phyloP scores from a whole-genome alignment of 23 red algal genomes.

The Gracilaria caudata region DNA sequence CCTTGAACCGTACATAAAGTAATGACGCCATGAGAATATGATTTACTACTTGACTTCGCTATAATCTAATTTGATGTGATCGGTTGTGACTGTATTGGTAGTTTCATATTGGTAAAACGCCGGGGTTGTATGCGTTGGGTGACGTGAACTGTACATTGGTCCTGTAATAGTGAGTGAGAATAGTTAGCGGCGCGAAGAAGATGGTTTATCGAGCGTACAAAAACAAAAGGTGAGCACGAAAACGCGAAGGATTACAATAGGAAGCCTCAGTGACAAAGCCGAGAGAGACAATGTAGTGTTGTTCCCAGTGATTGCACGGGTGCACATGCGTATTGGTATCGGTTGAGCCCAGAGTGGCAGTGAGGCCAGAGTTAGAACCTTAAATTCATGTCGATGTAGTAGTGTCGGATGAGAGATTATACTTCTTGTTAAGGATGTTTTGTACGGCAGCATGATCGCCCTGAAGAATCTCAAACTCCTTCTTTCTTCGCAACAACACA shows the following conservation, averaged over 20 bases:
- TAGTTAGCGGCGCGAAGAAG: too few relatives aligned
- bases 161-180: too few relatives aligned
- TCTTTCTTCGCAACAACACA: constrained; percentile 32
- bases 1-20: constrained; percentile 61
- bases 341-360: too few relatives aligned
- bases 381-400: background rate
- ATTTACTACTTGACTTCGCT: background rate
- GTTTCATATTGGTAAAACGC: background rate
- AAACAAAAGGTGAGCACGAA: too few relatives aligned
- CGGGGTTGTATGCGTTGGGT: too few relatives aligned
- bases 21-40: background rate
- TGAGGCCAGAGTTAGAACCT: background rate
- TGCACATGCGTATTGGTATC: too few relatives aligned
- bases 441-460: constrained; percentile 29
- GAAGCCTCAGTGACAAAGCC: too few relatives aligned
- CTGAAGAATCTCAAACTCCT: constrained; percentile 13
- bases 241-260: too few relatives aligned
- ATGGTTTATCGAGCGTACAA: too few relatives aligned
- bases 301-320: too few relatives aligned
- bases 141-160: too few relatives aligned
- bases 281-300: too few relatives aligned
- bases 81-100: background rate
- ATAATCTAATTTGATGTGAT: background rate
- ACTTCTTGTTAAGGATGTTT: constrained; percentile 18
- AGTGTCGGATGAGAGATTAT: background rate